These are phyloP conservation scores for Psilocybe tampanensis DNA, from an alignment of 768 basidiomycete genomes.

Conservation along the genomic window DNA sequence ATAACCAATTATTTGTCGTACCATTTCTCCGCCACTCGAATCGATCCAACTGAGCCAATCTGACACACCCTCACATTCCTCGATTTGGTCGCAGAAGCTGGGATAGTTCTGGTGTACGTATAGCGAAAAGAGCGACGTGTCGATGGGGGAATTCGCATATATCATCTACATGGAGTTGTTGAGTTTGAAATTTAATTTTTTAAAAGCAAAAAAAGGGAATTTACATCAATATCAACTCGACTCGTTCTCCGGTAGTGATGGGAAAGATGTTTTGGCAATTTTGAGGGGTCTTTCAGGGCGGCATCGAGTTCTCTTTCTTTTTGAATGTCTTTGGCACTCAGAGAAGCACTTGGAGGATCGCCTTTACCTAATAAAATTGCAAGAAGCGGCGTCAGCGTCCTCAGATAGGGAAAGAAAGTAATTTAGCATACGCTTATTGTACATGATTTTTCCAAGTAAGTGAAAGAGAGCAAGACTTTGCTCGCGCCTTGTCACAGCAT, in stretches of 20 bases:
- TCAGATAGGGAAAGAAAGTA: background rate
- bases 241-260: slow-evolving; percentile 68
- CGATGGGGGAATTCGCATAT: slow-evolving; percentile 86
- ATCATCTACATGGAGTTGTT: slow-evolving; percentile 51
- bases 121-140: slow-evolving; percentile 83
- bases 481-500: slow-evolving; percentile 81
- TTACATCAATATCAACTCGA: slow-evolving; percentile 76
- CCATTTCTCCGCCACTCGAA: slow-evolving; percentile 63
- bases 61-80: slow-evolving; percentile 68
- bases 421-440: slow-evolving; percentile 81
- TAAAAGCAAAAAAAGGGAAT: slow-evolving; percentile 16
- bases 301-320: slow-evolving; percentile 61
- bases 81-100: slow-evolving; percentile 78
- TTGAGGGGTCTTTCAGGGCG: slow-evolving; percentile 52
- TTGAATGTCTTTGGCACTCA: slow-evolving; percentile 63
- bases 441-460: slow-evolving; percentile 89
- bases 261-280: slow-evolving; percentile 59
- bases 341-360: slow-evolving; percentile 60
- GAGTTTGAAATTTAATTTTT: background rate
- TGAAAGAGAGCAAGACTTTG: slow-evolving; percentile 90
- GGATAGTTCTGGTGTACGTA: slow-evolving; percentile 96
- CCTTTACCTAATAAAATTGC: slow-evolving; percentile 59
- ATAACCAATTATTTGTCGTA: slow-evolving; percentile 32
- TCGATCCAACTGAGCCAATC: slow-evolving; percentile 84
- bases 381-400: background rate